phyloP scores from a whole-genome alignment of 2,329 filamentous ascomycete species.

The Calonectria pteridis region DNA sequence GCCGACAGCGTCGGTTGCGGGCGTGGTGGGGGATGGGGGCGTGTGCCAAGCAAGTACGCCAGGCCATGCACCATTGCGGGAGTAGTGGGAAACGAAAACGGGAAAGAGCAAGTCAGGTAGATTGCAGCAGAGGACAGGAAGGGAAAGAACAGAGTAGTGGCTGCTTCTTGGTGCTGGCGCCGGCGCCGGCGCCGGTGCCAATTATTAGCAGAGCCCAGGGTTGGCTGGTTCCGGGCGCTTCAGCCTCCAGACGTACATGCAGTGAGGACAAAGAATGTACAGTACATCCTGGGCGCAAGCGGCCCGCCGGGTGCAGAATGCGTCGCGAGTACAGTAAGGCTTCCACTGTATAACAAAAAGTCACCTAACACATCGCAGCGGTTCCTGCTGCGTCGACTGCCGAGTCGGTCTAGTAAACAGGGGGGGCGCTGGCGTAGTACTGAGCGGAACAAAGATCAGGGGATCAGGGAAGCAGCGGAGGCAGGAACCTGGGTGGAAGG shows the following conservation, averaged over 20 bases:
- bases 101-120: neutral
- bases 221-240: neutral
- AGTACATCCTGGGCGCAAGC: neutral
- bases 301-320: neutral
- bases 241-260: neutral
- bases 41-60: neutral
- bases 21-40: neutral
- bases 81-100: conserved; percentile 4
- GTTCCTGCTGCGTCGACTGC: neutral
- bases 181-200: neutral
- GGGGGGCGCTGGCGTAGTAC: neutral
- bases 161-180: neutral
- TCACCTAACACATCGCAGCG: neutral
- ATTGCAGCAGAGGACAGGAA: neutral
- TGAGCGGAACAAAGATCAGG: neutral
- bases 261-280: neutral
- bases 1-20: neutral
- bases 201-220: neutral
- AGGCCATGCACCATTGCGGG: neutral
- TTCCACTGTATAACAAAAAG: neutral
- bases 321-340: neutral
- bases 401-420: neutral
- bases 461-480: neutral
- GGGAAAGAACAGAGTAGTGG: neutral
- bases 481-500: neutral